These are phyloP conservation scores for Liquidambar formosana DNA, from an alignment of 164 flowering plant genomes.

Conservation along the genomic window DNA sequence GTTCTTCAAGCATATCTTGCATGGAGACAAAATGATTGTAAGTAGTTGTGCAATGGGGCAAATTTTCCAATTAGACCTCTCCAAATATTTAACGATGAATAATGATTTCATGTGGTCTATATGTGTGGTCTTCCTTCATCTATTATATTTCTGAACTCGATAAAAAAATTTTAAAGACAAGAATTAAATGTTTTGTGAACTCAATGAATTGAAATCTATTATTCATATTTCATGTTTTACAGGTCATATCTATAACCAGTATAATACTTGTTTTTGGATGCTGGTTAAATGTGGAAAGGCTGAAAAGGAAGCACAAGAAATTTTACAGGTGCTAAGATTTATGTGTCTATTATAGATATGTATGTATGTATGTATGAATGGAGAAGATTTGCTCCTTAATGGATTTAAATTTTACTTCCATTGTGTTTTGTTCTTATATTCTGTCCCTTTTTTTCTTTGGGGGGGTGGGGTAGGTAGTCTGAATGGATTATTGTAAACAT, in stretches of 20 bases:
- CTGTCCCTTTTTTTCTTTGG: neutral
- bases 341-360: neutral
- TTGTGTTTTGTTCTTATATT: neutral
- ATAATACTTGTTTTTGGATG: constrained; percentile 53
- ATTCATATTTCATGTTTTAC: constrained; percentile 9
- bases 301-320: constrained; percentile 46
- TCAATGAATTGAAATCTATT: neutral
- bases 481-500: neutral
- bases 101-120: neutral
- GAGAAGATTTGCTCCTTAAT: neutral
- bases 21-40: constrained; percentile 65
- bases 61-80: neutral
- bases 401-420: neutral
- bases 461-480: neutral
- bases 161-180: too few species aligned
- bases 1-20: constrained; percentile 59
- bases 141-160: neutral
- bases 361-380: neutral
- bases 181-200: too few species aligned
- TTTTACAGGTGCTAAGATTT: constrained; percentile 37
- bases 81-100: neutral
- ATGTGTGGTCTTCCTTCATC: neutral
- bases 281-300: constrained; percentile 44
- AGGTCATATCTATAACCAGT: constrained; percentile 52
- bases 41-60: constrained; percentile 16